These are phyloP conservation scores for Sporothrix humicola DNA, from an alignment of 2,329 filamentous ascomycete genomes.

Conservation along the genomic window DNA sequence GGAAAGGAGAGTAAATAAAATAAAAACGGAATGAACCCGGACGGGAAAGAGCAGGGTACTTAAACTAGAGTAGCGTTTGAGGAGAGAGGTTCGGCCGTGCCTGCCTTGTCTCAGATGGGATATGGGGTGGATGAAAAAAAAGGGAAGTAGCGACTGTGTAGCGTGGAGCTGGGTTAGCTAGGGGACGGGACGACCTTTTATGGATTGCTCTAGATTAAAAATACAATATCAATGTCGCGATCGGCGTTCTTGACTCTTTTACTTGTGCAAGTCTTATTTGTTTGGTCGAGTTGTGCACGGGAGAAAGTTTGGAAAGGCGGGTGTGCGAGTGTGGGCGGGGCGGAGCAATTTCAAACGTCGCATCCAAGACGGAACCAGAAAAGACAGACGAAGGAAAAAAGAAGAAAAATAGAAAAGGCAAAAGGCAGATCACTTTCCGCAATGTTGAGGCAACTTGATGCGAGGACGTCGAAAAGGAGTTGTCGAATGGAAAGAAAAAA, in stretches of 20 bases:
- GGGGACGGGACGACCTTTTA: constrained; percentile 18
- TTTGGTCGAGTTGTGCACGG: constrained; percentile 9
- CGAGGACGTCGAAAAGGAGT: not conserved
- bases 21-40: not conserved
- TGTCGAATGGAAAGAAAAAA: not conserved
- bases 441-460: not conserved
- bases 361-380: constrained; percentile 21
- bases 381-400: not conserved
- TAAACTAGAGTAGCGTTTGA: not conserved
- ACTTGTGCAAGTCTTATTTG: not conserved
- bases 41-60: constrained; percentile 6
- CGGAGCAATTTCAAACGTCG: constrained; percentile 20
- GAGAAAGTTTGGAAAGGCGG: not conserved
- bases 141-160: constrained; percentile 4
- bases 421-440: not conserved
- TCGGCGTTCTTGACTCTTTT: not conserved
- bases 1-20: not conserved
- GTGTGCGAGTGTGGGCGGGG: constrained; percentile 16
- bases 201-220: constrained; percentile 18
- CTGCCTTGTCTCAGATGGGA: constrained; percentile 23
- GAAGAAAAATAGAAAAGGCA: not conserved
- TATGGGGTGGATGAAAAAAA: not conserved
- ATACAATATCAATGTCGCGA: constrained; percentile 21
- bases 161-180: not conserved
- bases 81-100: constrained; percentile 9